Conservation (phyloP, 208 protist genomes). For the Leishmania tropica region DNA sequence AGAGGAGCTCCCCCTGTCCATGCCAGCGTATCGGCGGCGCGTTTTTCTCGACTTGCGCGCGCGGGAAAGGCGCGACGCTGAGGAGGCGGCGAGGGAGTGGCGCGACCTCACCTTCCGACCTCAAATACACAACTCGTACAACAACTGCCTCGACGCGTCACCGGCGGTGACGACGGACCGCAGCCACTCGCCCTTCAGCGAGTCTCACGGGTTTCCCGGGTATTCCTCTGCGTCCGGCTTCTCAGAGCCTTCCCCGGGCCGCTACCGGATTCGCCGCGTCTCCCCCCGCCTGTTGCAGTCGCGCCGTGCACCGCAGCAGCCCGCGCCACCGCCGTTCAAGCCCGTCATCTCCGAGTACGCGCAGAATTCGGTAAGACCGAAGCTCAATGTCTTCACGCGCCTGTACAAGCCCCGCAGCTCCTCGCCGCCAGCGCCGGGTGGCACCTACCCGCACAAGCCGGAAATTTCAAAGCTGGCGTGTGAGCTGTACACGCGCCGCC, state of each 20-base stretch:
- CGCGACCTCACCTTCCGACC: slow-evolving; percentile 62
- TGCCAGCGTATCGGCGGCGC: slow-evolving; percentile 68
- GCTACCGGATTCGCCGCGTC: slow-evolving; percentile 20
- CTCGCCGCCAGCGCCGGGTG: slow-evolving; percentile 4
- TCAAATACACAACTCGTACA: slow-evolving; percentile 27
- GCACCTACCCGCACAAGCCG: slow-evolving; percentile 20
- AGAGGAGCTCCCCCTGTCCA: slow-evolving; percentile 26
- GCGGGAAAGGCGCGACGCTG: slow-evolving; percentile 50
- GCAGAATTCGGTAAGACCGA: slow-evolving; percentile 17
- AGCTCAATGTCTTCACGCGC: slow-evolving; percentile 31
- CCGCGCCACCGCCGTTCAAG: slow-evolving; percentile 22
- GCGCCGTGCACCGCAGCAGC: slow-evolving; percentile 11
- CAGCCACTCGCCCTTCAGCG: slow-evolving; percentile 19
- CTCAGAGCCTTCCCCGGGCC: slow-evolving; percentile 18
- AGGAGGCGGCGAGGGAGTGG: slow-evolving; percentile 49
- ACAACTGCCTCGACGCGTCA: slow-evolving; percentile 2
- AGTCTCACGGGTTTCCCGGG: slow-evolving; percentile 2
- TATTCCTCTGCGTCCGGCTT: slow-evolving; percentile 15
- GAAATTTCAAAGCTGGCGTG: slow-evolving; percentile 25
- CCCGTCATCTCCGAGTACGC: slow-evolving; percentile 32
- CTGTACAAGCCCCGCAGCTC: slow-evolving; percentile 28
- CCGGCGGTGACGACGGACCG: slow-evolving; percentile 9
- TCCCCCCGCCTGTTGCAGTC: slow-evolving; percentile 25
- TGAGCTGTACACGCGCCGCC: slow-evolving; percentile 17
- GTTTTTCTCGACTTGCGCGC: slow-evolving; percentile 69